A percentile compares a stretch with the other conserved stretches of the same genome.
Conservation (phyloP, 73 alveolate species). For the Paramecium tetraurelia region DNA sequence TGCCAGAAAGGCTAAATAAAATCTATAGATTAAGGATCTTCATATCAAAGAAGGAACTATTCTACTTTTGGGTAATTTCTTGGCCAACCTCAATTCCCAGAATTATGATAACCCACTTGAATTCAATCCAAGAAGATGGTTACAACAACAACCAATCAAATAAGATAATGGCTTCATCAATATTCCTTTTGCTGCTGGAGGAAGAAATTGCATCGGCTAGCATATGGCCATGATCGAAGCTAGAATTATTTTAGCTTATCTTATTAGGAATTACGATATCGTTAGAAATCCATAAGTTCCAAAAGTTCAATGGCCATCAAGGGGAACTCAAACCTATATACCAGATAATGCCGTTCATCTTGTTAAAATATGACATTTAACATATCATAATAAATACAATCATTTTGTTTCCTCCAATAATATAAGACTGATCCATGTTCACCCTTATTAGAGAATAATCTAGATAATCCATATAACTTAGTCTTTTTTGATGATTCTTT, state of each 20-base stretch:
- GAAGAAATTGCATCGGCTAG: slow-evolving; percentile 42
- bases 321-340: not conserved
- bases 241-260: not conserved
- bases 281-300: not conserved
- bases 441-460: not conserved
- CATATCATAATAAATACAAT: not conserved
- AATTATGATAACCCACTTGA: slow-evolving; percentile 10
- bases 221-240: not conserved
- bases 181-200: slow-evolving; percentile 61
- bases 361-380: not conserved
- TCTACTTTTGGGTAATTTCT: not conserved
- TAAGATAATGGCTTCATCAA: not conserved
- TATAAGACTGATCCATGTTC: not conserved
- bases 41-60: not conserved
- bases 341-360: not conserved
- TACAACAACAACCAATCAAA: not conserved
- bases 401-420: not conserved
- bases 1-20: not conserved
- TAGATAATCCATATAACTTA: not conserved
- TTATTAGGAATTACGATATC: slow-evolving; percentile 13
- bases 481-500: not conserved
- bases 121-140: slow-evolving; percentile 28
- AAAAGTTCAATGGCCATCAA: not conserved
- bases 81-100: not conserved
- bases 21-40: not conserved